Evolutionary conservation across 2,329 filamentous ascomycete genomes (phyloP).

Genomic region (Plenodomus biglobosus): DNA sequence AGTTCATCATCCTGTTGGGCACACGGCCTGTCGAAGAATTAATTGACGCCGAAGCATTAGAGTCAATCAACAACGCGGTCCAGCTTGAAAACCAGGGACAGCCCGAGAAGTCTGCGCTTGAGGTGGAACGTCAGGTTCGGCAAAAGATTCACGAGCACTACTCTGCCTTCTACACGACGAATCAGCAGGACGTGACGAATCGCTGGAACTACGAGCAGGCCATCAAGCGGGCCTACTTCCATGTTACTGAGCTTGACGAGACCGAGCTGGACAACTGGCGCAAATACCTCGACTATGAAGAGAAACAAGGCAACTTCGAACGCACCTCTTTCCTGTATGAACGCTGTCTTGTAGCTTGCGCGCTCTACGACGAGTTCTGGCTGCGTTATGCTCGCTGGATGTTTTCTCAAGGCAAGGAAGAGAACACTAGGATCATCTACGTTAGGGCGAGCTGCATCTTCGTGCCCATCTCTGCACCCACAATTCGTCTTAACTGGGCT

Average conservation of each 20-base stretch:
- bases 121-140: constrained; percentile 81
- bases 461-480: constrained; percentile 81
- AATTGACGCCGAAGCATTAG: constrained; percentile 66
- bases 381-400: constrained; percentile 97
- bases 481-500: constrained; percentile 85
- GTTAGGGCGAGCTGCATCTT: constrained; percentile 81
- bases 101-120: constrained; percentile 67
- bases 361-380: constrained; percentile 98
- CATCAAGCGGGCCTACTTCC: constrained; percentile 95
- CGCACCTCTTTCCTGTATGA: constrained; percentile 87
- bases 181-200: constrained; percentile 85
- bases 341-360: constrained; percentile 87
- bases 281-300: constrained; percentile 96
- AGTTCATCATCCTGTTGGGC: constrained; percentile 72
- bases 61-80: constrained; percentile 70
- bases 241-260: constrained; percentile 89
- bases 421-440: constrained; percentile 91
- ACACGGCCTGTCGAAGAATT: constrained; percentile 75
- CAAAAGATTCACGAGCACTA: constrained; percentile 77
- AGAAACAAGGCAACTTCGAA: constrained; percentile 74
- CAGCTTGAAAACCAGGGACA: constrained; percentile 60
- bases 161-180: constrained; percentile 76
- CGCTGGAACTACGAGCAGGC: constrained; percentile 94
- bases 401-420: constrained; percentile 71
- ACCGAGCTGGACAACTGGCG: constrained; percentile 86